Evolutionary conservation across 352 stramenopile genomes (phyloP), one percentile per base, ranked within the genome.

Genomic region (Globisporangium spiculum): DNA sequence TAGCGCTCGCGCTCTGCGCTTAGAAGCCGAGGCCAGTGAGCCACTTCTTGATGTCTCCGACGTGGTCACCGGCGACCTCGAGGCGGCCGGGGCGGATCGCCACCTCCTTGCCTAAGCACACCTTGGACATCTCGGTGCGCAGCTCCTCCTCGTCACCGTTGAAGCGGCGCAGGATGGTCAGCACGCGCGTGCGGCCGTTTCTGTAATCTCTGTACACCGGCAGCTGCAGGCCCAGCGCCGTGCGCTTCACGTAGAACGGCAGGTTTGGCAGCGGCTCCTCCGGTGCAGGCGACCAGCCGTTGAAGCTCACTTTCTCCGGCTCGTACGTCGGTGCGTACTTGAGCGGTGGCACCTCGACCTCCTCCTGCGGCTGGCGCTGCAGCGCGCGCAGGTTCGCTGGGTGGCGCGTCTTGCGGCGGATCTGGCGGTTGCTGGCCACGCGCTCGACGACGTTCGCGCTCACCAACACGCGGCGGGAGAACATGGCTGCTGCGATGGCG

Each of bases 121-220:
- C 82, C 79, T 93, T 95, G 71, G 83, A 92, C 80, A 96, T 85
- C 72, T 95, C 89, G 53, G 83, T 71, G 54, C 74, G 80, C 66
- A 94, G 69, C 69, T 91, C 86, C n/a, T 83, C 70, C 58, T 92
- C 86, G 72, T 96, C 80, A 67, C 89, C 89, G 65, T 86, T 77
- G 77, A 83, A 94, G 70, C 86, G 86, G 60, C 89, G 85, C 66
- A 96, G 62, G 69, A 95, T 93, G 60, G 89, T 96, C 61, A 96
- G 72, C 72, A 95, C 83, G 65, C 89, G 89, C 74, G 89, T 96
- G 72, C 88, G 85, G 61, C 89, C 89, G 67, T 96, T 96, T 50
- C 86, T 69, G 74, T 85, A 91, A 75, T 96, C 89, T 66, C 85
- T 83, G 81, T 96, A 96, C 73, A 96, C 88, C 20, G 89, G 89